Evolutionary conservation across 73 alveolate genomes (phyloP).

Genomic region (Stentor roeselii): DNA sequence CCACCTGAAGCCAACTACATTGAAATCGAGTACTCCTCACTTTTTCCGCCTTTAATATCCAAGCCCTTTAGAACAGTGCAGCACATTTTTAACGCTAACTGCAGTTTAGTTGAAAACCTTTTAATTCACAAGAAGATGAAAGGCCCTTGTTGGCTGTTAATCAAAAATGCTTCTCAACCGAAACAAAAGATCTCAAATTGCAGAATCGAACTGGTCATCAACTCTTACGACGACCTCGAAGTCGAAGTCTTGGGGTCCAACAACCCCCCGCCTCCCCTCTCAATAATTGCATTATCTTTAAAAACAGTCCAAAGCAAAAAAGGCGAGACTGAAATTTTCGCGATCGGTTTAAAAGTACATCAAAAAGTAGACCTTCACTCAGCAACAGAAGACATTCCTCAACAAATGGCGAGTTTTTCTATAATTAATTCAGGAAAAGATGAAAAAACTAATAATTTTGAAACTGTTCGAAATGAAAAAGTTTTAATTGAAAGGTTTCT

Average conservation of each 20-base stretch:
- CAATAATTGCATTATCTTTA: constrained; percentile 62
- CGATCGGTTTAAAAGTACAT: constrained; percentile 58
- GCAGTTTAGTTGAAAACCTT: constrained; percentile 85
- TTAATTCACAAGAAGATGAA: constrained; percentile 74
- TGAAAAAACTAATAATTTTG: constrained; percentile 37
- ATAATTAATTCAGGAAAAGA: constrained; percentile 45
- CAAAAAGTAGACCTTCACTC: constrained; percentile 64
- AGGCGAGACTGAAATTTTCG: constrained; percentile 63
- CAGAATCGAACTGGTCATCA: constrained; percentile 59
- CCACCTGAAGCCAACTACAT: constrained; percentile 60
- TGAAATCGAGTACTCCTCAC: constrained; percentile 74
- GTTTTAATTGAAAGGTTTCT: constrained; percentile 70
- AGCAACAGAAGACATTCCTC: constrained; percentile 44
- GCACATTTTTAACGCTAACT: constrained; percentile 74
- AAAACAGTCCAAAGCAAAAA: constrained; percentile 49
- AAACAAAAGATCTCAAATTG: constrained; percentile 69
- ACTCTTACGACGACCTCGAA: constrained; percentile 58
- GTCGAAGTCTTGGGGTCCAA: constrained; percentile 61
- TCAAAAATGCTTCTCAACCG: constrained; percentile 59
- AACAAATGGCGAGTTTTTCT: constrained; percentile 63
- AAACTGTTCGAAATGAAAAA: constrained; percentile 68
- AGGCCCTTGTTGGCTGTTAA: constrained; percentile 97
- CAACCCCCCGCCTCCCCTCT: constrained; percentile 77
- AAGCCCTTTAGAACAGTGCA: constrained; percentile 65
- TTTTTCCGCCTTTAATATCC: constrained; percentile 63